Evolutionary conservation across 1,139 yeast genomes (phyloP).

Genomic region (Pichia sp.): DNA sequence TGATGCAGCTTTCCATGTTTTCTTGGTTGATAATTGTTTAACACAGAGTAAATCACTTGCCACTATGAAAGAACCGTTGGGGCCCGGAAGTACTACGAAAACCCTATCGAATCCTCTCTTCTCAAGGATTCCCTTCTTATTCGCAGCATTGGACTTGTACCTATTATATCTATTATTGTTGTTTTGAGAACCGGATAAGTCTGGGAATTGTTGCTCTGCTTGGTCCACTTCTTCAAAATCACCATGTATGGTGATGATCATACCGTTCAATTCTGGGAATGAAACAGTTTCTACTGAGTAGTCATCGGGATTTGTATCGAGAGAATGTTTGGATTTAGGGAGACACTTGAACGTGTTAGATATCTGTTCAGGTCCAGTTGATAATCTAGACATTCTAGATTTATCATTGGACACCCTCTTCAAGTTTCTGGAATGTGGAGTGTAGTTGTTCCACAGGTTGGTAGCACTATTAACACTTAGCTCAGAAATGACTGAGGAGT

Average conservation of each 20-base stretch:
- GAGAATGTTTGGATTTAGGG: slow-evolving; percentile 70
- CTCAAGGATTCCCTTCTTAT: slow-evolving; percentile 36
- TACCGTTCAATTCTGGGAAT: slow-evolving; percentile 65
- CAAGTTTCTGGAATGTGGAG: slow-evolving; percentile 70
- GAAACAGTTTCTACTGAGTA: slow-evolving; percentile 79
- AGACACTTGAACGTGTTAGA: slow-evolving; percentile 52
- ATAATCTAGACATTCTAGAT: slow-evolving; percentile 50
- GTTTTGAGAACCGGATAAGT: slow-evolving; percentile 9
- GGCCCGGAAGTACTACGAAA: slow-evolving; percentile 70
- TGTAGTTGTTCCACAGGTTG: slow-evolving; percentile 56
- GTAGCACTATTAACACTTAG: slow-evolving; percentile 9
- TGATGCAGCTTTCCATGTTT: slow-evolving; percentile 44
- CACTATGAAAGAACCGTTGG: slow-evolving; percentile 63
- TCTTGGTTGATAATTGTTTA: slow-evolving; percentile 51
- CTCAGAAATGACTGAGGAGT: slow-evolving; percentile 35
- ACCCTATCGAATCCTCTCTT: slow-evolving; percentile 83
- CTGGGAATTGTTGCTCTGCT: slow-evolving; percentile 17
- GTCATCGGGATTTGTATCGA: slow-evolving; percentile 52
- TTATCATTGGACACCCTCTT: slow-evolving; percentile 57
- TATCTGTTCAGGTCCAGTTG: slow-evolving; percentile 67
- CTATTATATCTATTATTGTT: slow-evolving; percentile 6
- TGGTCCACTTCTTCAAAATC: slow-evolving; percentile 58
- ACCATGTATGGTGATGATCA: slow-evolving; percentile 78
- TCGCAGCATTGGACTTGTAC: slow-evolving; percentile 7
- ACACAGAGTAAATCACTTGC: slow-evolving; percentile 78